Evolutionary conservation across 768 basidiomycete species (phyloP), one percentile per base, ranked within the genome.

Genomic region (Amanita rimosa): DNA sequence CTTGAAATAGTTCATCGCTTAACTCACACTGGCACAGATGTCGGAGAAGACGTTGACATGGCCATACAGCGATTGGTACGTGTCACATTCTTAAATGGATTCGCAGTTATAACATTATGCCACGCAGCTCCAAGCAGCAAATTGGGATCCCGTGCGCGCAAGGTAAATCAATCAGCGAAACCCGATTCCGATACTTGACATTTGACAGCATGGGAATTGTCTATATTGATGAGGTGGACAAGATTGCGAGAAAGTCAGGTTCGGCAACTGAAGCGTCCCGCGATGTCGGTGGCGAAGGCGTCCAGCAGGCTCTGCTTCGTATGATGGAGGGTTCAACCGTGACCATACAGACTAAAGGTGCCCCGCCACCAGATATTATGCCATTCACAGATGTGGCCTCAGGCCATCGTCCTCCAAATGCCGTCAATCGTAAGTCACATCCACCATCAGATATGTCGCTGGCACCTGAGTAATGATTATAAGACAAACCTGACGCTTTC

Each of bases 171-270:
- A 27, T 5, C 36, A n/a, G 3, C 38, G 9, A 39, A 21, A 39
- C 38, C 3, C 11, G 38, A 39, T 19, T 39, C 38, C 17, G 38
- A 39, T 10, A 13, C 10, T 21, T 39, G 19, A 39, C 38, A 34
- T 46, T 34, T 34, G 44, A 35, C 55, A 94, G 90, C 59, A 82
- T 82, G 61, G 94, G 94, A 5, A 96, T 98, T 52, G 83, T 97
- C 27, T 95, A 95, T 60, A 93, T 98, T 41, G 95, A 98, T 58
- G 95, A 98, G 67, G 71, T 93, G 1, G 95, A 97, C 68, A 97
- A 98, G 67, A 81, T 96, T 51, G 85, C 91, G 11, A 75, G 79
- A 43, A 84, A 78, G 57, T 61, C 71, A 5, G 65, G 74, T 38
- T 65, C 67, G 19, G 83, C 84, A 4, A 68, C 71, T 24, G 86